These are phyloP conservation scores for Colletotrichum costaricense DNA, from an alignment of 2,329 filamentous ascomycete species.

Conservation along the genomic window DNA sequence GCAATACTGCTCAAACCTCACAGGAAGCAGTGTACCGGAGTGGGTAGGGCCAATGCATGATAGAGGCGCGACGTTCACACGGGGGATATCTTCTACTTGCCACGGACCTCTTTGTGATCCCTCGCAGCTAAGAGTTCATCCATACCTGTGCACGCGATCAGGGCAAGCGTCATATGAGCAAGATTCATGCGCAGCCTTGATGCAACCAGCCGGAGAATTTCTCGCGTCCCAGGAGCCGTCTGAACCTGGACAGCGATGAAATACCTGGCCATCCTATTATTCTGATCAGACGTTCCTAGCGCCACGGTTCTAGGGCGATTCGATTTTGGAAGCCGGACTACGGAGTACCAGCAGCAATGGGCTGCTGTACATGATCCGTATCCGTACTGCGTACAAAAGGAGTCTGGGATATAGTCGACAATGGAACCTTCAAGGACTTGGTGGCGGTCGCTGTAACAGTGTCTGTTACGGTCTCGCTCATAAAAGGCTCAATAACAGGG, in stretches of 20 bases:
- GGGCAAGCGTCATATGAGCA: constrained; percentile 33
- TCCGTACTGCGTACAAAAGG: neutral
- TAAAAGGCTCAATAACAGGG: neutral
- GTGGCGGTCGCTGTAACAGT: constrained; percentile 14
- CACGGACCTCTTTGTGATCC: constrained; percentile 46
- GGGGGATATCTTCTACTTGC: constrained; percentile 44
- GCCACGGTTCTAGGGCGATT: neutral
- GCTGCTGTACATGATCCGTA: neutral
- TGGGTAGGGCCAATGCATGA: constrained; percentile 21
- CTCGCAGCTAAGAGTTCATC: constrained; percentile 17
- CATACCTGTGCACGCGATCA: constrained; percentile 32
- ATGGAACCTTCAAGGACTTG: neutral
- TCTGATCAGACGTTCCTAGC: constrained; percentile 7
- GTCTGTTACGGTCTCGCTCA: neutral
- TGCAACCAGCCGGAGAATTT: constrained; percentile 43
- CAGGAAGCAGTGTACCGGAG: neutral
- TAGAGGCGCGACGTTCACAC: constrained; percentile 38
- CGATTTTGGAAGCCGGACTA: neutral
- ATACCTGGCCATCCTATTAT: neutral
- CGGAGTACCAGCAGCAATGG: neutral
- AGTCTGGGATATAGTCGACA: neutral
- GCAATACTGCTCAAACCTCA: neutral
- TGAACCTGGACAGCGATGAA: neutral
- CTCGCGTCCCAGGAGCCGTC: constrained; percentile 5
- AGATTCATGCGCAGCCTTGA: constrained; percentile 44